phyloP scores from a whole-genome alignment of 768 basidiomycete genomes.

The Vishniacozyma victoriae region DNA sequence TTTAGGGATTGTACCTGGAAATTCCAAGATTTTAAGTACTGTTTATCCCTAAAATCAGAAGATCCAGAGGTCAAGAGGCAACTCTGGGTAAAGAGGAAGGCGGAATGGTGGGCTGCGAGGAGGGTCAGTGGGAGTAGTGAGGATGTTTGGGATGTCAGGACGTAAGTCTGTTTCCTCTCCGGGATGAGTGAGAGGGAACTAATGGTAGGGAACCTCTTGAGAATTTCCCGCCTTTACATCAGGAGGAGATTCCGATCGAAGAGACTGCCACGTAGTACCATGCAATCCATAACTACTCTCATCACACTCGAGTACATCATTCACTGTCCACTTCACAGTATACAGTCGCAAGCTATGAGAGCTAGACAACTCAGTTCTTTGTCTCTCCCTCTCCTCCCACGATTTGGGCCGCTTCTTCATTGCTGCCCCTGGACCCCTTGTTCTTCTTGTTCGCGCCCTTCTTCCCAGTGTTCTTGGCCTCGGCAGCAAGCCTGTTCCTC shows the following conservation, averaged over 20 bases:
- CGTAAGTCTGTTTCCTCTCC: slow-evolving; percentile 52
- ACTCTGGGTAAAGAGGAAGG: slow-evolving; percentile 76
- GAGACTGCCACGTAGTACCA: no score
- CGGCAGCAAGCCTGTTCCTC: no score
- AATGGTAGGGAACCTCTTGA: slow-evolving; percentile 53
- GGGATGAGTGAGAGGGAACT: not conserved
- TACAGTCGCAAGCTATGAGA: no score
- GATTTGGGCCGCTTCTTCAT: slow-evolving; percentile 7
- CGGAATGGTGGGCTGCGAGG: slow-evolving; percentile 89
- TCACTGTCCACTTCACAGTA: no score
- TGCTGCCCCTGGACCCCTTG: no score
- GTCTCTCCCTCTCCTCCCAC: no score
- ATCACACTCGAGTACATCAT: no score
- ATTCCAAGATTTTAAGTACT: slow-evolving; percentile 90
- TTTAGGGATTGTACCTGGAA: slow-evolving; percentile 67
- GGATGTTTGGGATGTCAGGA: slow-evolving; percentile 85
- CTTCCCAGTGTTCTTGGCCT: no score
- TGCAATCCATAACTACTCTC: no score
- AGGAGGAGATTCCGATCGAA: slow-evolving; percentile 14
- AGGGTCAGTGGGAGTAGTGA: slow-evolving; percentile 77
- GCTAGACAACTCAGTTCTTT: no score
- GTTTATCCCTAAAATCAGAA: slow-evolving; percentile 72
- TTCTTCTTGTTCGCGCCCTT: not conserved
- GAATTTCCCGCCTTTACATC: slow-evolving; percentile 51
- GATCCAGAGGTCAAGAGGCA: slow-evolving; percentile 70